A percentile compares a stretch with the other conserved stretches of the same genome.
Conservation (phyloP, 1,284 basidiomycete genomes). For the Boletellus deceptivus region DNA sequence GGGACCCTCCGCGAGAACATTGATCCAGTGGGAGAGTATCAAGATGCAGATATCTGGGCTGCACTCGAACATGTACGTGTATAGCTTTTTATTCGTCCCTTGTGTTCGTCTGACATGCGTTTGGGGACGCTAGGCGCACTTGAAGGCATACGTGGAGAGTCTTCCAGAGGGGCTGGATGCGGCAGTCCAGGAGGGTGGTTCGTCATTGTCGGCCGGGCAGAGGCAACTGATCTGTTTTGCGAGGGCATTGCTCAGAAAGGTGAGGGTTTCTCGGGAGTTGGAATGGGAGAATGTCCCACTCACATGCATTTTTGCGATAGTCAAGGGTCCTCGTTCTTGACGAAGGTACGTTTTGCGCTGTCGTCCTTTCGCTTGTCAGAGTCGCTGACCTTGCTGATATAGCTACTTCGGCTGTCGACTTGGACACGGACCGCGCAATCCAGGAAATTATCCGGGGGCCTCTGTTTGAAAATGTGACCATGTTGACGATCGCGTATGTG, state of each 20-base stretch:
- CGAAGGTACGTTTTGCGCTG: constrained; percentile 54
- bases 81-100: not conserved
- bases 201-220: constrained; percentile 83
- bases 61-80: constrained; percentile 68
- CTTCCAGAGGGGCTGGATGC: constrained; percentile 77
- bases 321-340: constrained; percentile 89
- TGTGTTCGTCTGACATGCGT: not conserved
- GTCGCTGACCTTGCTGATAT: not conserved
- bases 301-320: constrained; percentile 27
- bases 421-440: constrained; percentile 86
- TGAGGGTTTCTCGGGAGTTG: constrained; percentile 12
- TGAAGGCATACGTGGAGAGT: constrained; percentile 71
- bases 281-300: too few species aligned
- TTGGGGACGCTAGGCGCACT: constrained; percentile 43
- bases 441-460: constrained; percentile 81
- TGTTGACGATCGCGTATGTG: constrained; percentile 78
- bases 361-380: not conserved
- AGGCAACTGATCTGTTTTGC: constrained; percentile 84
- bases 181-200: constrained; percentile 76
- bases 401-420: constrained; percentile 83
- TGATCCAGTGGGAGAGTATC: constrained; percentile 69
- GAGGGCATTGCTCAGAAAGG: constrained; percentile 71
- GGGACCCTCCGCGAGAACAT: constrained; percentile 85
- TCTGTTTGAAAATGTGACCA: constrained; percentile 70
- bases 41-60: constrained; percentile 80